Conservation (phyloP, 805 yeast species). For the Zygotorulaspora florentina region DNA sequence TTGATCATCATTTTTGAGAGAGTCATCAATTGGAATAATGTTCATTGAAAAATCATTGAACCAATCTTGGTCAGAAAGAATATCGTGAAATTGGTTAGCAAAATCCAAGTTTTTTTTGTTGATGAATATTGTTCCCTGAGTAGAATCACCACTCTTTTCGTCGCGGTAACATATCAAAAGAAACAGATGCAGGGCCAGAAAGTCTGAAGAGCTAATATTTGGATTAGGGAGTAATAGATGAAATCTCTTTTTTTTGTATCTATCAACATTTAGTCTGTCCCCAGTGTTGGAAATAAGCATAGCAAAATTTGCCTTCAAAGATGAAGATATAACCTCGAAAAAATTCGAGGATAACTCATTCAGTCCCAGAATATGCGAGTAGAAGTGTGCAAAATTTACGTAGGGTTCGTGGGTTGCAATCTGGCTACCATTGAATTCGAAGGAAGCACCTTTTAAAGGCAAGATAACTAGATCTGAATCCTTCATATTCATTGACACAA, state of each 20-base stretch:
- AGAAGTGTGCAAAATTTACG: slow-evolving; percentile 25
- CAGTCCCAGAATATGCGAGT: slow-evolving; percentile 29
- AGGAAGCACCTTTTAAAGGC: slow-evolving; percentile 29
- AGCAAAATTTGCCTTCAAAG: slow-evolving; percentile 20
- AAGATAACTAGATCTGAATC: slow-evolving; percentile 21
- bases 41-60: slow-evolving; percentile 15
- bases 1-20: slow-evolving; percentile 8
- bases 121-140: slow-evolving; percentile 19
- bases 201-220: slow-evolving; percentile 28
- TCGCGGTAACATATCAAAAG: slow-evolving; percentile 22
- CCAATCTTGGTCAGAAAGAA: slow-evolving; percentile 21
- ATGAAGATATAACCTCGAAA: slow-evolving; percentile 20
- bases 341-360: slow-evolving; percentile 30
- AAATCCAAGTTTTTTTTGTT: slow-evolving; percentile 20
- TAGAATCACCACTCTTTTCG: slow-evolving; percentile 11
- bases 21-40: slow-evolving; percentile 12
- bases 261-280: slow-evolving; percentile 20
- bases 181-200: slow-evolving; percentile 25
- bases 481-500: slow-evolving; percentile 16
- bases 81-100: slow-evolving; percentile 13
- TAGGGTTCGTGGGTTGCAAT: slow-evolving; percentile 20
- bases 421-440: slow-evolving; percentile 18
- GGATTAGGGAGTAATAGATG: slow-evolving; percentile 25
- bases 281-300: slow-evolving; percentile 27
- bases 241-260: slow-evolving; percentile 21